Evolutionary conservation across 176 grass and related monocot species (phyloP).

Genomic region (Dactylis glomerata): DNA sequence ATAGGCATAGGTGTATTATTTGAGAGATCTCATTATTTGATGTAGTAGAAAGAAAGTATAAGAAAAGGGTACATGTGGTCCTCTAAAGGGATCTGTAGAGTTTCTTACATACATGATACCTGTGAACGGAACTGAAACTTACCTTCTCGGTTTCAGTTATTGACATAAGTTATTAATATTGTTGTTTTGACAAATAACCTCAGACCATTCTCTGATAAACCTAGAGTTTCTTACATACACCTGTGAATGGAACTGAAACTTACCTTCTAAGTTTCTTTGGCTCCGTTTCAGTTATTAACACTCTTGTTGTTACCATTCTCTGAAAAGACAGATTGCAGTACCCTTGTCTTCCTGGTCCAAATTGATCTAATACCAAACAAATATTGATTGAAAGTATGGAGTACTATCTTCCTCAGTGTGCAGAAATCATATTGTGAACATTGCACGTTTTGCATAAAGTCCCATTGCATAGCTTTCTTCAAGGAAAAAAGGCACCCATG

Average conservation of each 20-base stretch:
- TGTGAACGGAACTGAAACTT: not conserved
- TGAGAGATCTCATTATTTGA: too few relatives aligned
- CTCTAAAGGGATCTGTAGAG: constrained; percentile 5
- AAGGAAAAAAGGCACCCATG: not conserved
- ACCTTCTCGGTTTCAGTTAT: not conserved
- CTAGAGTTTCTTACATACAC: too few relatives aligned
- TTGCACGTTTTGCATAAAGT: not conserved
- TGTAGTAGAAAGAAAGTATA: not conserved
- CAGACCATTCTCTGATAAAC: not conserved
- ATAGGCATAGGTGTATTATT: not conserved
- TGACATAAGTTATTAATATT: rapidly evolving
- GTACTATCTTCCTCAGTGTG: not conserved
- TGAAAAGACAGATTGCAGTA: not conserved
- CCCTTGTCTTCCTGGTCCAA: not conserved
- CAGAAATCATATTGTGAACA: too few relatives aligned
- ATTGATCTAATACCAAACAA: too few relatives aligned
- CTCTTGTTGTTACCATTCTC: too few relatives aligned
- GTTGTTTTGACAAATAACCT: not conserved
- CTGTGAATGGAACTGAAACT: too few relatives aligned
- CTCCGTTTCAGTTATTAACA: too few relatives aligned
- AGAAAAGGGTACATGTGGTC: not conserved
- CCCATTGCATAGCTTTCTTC: not conserved
- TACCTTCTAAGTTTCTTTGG: too few relatives aligned
- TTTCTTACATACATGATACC: not conserved
- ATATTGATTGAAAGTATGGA: too few relatives aligned